Evolutionary conservation across 2,329 filamentous ascomycete genomes (phyloP), one percentile per base, ranked within the genome.

Genomic region (Colletotrichum lentis): DNA sequence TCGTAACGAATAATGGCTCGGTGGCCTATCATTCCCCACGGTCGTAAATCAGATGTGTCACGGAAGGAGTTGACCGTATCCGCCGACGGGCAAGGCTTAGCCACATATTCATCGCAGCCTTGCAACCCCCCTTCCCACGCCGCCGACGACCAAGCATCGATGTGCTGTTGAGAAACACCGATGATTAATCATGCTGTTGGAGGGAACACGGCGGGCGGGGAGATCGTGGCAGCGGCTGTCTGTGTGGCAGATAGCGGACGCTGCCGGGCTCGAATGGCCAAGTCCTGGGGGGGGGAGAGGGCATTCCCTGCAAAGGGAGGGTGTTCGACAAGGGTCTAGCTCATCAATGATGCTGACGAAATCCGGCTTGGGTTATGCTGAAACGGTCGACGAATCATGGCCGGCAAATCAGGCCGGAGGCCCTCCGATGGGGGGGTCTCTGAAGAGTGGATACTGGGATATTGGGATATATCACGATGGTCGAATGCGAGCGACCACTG

Each of bases 181-280:
- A 27, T 27, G 27, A 27, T 27, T 27, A 1, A 6, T 27, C 4
- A 27, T 27, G 27, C 27, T 6, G 27, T 6, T 27, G 27, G 27
- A 3, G 4, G 27, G 27, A 27, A 27, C 27, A 27, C n/a, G 27
- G 41, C 22, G n/a, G n/a, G n/a, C n/a, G n/a, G 54, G 54, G 37
- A 24, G 20, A 27, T 16, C 3, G 41, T 18, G 16, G 22, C 24
- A 47, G 12, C 43, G 41, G 10, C 41, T n/a, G 41, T 46, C 55
- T 46, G 55, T 27, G 59, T 58, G 59, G 53, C 64, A 53, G 64
- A 56, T 50, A 56, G 52, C 44, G 64, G 59, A 47, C 59, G 20
- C 37, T 67, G 43, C 64, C 37, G 52, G 27, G 57, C 37, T 16
- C 52, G 37, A 52, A 39, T 47, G n/a, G 20, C n/a, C 16, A 31